Conservation (phyloP, 495 filamentous ascomycete genomes). For the Terfezia boudieri region DNA sequence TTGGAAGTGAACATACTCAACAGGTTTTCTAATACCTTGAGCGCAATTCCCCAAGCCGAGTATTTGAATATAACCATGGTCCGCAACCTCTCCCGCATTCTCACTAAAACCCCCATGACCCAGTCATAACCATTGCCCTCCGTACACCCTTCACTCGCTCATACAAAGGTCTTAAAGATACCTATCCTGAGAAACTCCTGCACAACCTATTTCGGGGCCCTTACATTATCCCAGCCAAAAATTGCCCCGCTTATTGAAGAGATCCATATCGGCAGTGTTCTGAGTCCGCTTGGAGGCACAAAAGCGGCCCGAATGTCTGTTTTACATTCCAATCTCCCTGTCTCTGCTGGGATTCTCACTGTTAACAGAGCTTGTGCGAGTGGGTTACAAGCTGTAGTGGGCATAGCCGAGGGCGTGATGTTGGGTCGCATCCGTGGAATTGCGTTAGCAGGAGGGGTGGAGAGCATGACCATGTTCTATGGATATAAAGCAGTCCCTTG, state of each 20-base stretch:
- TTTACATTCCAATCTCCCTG: slow-evolving; percentile 58
- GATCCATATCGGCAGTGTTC: slow-evolving; percentile 64
- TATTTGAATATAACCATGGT: too few relatives aligned
- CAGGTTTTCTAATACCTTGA: too few relatives aligned
- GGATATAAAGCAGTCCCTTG: slow-evolving; percentile 59
- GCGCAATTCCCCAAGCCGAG: too few relatives aligned
- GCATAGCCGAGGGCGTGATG: slow-evolving; percentile 46
- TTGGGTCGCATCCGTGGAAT: slow-evolving; percentile 57
- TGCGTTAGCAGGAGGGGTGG: slow-evolving; percentile 51
- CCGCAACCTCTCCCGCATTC: slow-evolving; percentile 47
- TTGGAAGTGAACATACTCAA: too few relatives aligned
- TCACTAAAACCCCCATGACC: slow-evolving; percentile 61
- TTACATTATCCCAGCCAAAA: slow-evolving; percentile 32
- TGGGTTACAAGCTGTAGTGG: slow-evolving; percentile 50
- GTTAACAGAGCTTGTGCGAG: slow-evolving; percentile 73
- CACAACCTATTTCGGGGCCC: slow-evolving; percentile 30
- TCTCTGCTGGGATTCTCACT: slow-evolving; percentile 53
- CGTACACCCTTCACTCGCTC: slow-evolving; percentile 69
- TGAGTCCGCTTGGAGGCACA: slow-evolving; percentile 71
- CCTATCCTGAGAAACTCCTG: slow-evolving; percentile 78
- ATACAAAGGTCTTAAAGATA: slow-evolving; percentile 67
- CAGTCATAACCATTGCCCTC: slow-evolving; percentile 71
- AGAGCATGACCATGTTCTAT: slow-evolving; percentile 86
- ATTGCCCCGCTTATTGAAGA: slow-evolving; percentile 61
- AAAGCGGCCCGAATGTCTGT: slow-evolving; percentile 85